phyloP scores from a whole-genome alignment of 202 grass and related monocot species.

The Schoenoplectus tabernaemontani region DNA sequence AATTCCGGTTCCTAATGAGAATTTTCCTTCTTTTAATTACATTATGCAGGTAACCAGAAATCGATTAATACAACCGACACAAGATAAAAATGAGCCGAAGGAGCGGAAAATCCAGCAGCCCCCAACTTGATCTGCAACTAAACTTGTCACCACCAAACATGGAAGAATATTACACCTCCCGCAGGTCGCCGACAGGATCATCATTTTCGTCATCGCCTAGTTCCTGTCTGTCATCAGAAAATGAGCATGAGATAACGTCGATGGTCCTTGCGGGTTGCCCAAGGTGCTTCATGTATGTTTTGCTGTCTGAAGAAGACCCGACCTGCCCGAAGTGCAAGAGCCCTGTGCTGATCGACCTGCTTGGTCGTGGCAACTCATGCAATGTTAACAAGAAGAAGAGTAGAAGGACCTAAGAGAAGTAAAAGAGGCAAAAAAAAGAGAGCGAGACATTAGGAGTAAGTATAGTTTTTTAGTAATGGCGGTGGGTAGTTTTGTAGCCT shows the following conservation, averaged over 20 bases:
- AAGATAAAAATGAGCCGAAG: slow-evolving; percentile 46
- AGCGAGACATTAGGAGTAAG: neutral
- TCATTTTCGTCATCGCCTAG: slow-evolving; percentile 57
- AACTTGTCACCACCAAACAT: slow-evolving; percentile 61
- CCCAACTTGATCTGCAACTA: slow-evolving; percentile 67
- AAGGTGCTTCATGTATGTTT: slow-evolving; percentile 96
- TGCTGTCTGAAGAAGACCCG: slow-evolving; percentile 79
- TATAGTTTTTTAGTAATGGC: neutral
- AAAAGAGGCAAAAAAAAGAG: neutral
- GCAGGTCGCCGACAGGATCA: slow-evolving; percentile 24
- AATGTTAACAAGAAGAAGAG: slow-evolving; percentile 40
- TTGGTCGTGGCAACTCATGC: neutral
- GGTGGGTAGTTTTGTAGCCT: neutral
- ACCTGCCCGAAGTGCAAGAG: slow-evolving; percentile 91
- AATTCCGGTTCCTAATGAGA: neutral
- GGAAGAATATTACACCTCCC: slow-evolving; percentile 36
- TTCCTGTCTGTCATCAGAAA: slow-evolving; percentile 78
- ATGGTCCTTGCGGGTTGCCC: slow-evolving; percentile 91
- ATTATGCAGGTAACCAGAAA: neutral
- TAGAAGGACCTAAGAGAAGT: slow-evolving; percentile 31
- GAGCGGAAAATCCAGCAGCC: slow-evolving; percentile 34
- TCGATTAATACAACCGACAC: neutral
- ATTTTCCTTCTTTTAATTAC: neutral
- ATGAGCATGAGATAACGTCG: slow-evolving; percentile 35
- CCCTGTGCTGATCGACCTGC: slow-evolving; percentile 76